Percentiles rank a stretch among this genome's conserved stretches.
Conservation (phyloP, 2,329 filamentous ascomycete species). For the Fragosphaeria purpurea region DNA sequence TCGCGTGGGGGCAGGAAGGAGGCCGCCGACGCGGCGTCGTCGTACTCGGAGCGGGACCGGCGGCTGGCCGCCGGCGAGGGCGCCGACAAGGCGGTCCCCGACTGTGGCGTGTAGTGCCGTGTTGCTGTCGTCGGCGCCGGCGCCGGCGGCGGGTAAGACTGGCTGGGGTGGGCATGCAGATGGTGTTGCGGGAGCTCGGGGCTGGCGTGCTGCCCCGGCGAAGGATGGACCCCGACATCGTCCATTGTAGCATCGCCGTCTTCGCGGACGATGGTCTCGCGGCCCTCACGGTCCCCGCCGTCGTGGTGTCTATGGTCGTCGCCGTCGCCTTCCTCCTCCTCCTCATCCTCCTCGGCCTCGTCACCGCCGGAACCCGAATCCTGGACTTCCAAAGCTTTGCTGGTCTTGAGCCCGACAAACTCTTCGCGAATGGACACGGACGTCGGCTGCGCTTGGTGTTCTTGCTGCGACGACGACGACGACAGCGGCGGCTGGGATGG, state of each 20-base stretch:
- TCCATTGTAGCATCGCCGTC: too few species aligned
- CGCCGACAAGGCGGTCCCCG: not conserved
- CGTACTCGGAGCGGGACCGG: slow-evolving; percentile 4
- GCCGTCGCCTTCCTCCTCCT: not conserved
- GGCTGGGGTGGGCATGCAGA: not conserved
- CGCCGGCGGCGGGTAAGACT: not conserved
- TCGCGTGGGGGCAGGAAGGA: slow-evolving; percentile 10
- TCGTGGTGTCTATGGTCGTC: not conserved
- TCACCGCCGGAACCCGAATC: slow-evolving; percentile 2
- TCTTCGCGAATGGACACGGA: slow-evolving; percentile 7
- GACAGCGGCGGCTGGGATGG: not conserved
- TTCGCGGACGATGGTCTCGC: not conserved
- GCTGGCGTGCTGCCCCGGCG: not conserved
- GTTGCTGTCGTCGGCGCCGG: too few species aligned
- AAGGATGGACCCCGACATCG: too few species aligned
- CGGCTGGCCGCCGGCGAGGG: slow-evolving; percentile 5
- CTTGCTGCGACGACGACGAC: not conserved
- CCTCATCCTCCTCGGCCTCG: slow-evolving; percentile 3
- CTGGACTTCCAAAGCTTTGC: slow-evolving; percentile 9
- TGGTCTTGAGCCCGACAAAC: slow-evolving; percentile 9
- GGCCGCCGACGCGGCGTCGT: slow-evolving; percentile 4
- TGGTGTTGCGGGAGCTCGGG: not conserved
- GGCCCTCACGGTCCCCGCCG: not conserved
- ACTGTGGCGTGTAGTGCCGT: not conserved
- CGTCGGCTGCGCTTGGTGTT: not conserved